These are phyloP conservation scores for Auxenochlorella pyrenoidosa DNA, from an alignment of 139 green algal genomes.

Conservation along the genomic window DNA sequence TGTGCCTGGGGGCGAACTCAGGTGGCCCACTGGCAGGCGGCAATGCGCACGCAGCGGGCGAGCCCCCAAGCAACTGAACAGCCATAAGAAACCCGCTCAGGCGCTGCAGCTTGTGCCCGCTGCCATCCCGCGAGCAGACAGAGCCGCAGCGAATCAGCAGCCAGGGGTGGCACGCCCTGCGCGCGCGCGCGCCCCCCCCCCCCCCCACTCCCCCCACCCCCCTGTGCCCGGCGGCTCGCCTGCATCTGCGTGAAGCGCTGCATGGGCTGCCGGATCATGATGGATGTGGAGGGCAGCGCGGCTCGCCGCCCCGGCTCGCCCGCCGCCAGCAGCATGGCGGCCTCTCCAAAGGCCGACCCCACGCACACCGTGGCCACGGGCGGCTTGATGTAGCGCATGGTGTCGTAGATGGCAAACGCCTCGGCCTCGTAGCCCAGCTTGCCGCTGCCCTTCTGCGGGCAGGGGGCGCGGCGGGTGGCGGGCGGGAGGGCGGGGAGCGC, in stretches of 20 bases:
- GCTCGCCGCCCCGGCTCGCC: slow-evolving; percentile 86
- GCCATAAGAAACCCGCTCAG: no score
- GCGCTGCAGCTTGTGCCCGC: no score
- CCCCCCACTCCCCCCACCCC: background rate
- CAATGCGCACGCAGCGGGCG: no score
- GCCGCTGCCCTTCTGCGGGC: slow-evolving; percentile 86
- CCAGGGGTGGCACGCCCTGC: no score
- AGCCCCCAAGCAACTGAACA: no score
- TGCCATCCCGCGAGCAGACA: no score
- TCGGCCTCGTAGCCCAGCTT: slow-evolving; percentile 98
- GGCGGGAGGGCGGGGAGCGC: background rate
- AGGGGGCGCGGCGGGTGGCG: background rate
- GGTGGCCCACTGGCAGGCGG: no score
- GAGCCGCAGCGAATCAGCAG: no score
- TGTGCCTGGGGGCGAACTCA: no score
- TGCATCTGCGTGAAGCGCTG: slow-evolving; percentile 89
- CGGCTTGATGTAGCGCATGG: slow-evolving; percentile 95
- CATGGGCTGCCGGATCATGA: slow-evolving; percentile 98
- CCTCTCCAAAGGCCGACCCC: slow-evolving; percentile 96
- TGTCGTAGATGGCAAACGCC: slow-evolving; percentile 98
- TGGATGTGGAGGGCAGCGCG: slow-evolving; percentile 91
- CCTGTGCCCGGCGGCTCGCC: background rate
- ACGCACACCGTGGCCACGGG: slow-evolving; percentile 91
- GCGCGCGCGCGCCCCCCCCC: no score
- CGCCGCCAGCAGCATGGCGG: slow-evolving; percentile 94